Conservation (phyloP, 2,329 filamentous ascomycete genomes). For the Massarina eburnea region DNA sequence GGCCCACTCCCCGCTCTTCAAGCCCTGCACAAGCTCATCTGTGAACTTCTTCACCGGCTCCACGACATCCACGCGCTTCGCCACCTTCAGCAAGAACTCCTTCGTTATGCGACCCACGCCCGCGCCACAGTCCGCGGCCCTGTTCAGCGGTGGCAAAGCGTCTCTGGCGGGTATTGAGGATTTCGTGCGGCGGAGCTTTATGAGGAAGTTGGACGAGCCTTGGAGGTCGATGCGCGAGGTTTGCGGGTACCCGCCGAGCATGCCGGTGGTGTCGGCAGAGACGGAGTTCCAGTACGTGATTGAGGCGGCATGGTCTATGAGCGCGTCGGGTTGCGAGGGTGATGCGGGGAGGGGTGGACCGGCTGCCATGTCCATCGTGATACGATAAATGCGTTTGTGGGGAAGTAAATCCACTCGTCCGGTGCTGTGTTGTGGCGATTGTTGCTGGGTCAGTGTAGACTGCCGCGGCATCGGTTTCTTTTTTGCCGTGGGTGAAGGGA, state of each 20-base stretch:
- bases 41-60: slow-evolving; percentile 87
- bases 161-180: slow-evolving; percentile 21
- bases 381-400: slow-evolving; percentile 1
- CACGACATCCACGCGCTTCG: slow-evolving; percentile 75
- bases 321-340: slow-evolving; percentile 40
- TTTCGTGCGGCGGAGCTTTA: slow-evolving; percentile 56
- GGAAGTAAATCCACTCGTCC: neutral
- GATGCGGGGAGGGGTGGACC: slow-evolving; percentile 23
- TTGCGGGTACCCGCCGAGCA: slow-evolving; percentile 75
- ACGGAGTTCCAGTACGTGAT: slow-evolving; percentile 56
- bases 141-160: slow-evolving; percentile 32
- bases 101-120: slow-evolving; percentile 83
- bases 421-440: neutral
- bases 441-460: neutral
- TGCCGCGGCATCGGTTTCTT: too few species aligned
- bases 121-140: slow-evolving; percentile 63
- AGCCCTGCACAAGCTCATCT: slow-evolving; percentile 50
- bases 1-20: slow-evolving; percentile 23
- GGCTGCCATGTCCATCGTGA: slow-evolving; percentile 31
- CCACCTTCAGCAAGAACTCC: slow-evolving; percentile 71
- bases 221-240: slow-evolving; percentile 71
- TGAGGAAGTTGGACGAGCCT: slow-evolving; percentile 68
- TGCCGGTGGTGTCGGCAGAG: slow-evolving; percentile 64
- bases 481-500: neutral
- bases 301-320: slow-evolving; percentile 48